Base-by-base conservation (phyloP, 192 early-diverging fungal species). In the Backusella circina region DNA sequence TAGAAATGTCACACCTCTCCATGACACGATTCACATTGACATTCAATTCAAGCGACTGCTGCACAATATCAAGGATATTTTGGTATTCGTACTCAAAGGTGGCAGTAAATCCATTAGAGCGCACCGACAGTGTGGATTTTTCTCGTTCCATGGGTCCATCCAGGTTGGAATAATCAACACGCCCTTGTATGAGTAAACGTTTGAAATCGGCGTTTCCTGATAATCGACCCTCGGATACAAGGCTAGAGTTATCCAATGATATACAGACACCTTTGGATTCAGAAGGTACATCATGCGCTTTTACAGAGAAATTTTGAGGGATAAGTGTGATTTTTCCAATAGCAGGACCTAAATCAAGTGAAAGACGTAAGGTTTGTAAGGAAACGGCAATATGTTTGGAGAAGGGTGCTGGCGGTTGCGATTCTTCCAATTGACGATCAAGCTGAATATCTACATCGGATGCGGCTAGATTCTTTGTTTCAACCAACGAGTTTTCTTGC, bases 21-120 rank as follows among this genome's bases (percentile, higher is more conserved):
- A 68, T 33, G 2, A 32, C n/a, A 9, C 72, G 50, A 3, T 70
- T 47, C 3, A 81, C 50, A 28, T 70, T 18, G 23, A 70, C 23
- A 30, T 44, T 70, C 4, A 70, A 30, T 39, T 84, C 39, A 1
- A 90, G 79, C 0, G 90, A 88, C 13, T 88, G 84, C 2, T 92
- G 73, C 9, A 90, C 80, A 21, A 91, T 41, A 38, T 92, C 85
- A 37, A 94, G 72, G 26, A 95, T 89, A 37, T 88, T 86, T 77
- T 95, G 92, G 82, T 92, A 92, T 70, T 94, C 92, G 47, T 91
- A 93, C n/a, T 90, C 85, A 16, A 93, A 79, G 57, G 86, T 86
- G 0, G 90, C 86, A 50, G 83, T 82, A 50, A 69, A 30, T 28
- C 77, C 77, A 54, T 78, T 31, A 2, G 47, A 35, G 6, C 68